phyloP scores from a whole-genome alignment of 768 basidiomycete species.

The Trichaptum fuscoviolaceum region DNA sequence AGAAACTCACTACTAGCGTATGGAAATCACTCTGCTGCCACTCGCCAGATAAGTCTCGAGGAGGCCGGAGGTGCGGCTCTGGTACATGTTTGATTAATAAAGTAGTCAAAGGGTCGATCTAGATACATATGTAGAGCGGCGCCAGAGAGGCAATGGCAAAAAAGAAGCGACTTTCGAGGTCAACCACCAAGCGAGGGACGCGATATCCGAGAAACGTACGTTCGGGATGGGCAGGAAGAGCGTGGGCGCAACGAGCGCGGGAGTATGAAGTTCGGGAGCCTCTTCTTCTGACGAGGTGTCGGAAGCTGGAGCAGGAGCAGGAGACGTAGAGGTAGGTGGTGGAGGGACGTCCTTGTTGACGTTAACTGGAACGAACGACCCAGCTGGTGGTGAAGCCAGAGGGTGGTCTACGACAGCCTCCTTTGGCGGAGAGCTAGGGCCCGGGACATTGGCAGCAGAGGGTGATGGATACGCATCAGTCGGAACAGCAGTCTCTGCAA shows the following conservation, averaged over 20 bases:
- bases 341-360: slow-evolving; percentile 54
- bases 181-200: slow-evolving; percentile 58
- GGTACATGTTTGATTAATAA: slow-evolving; percentile 80
- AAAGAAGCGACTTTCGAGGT: slow-evolving; percentile 25
- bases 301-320: slow-evolving; percentile 13
- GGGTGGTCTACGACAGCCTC: slow-evolving; percentile 1
- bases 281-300: slow-evolving; percentile 41
- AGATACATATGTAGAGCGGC: slow-evolving; percentile 3
- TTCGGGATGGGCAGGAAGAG: slow-evolving; percentile 90
- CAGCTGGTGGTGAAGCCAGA: slow-evolving; percentile 16
- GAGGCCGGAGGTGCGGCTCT: slow-evolving; percentile 68
- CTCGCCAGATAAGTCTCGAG: slow-evolving; percentile 68
- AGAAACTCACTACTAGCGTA: slow-evolving; percentile 66
- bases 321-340: slow-evolving; percentile 25
- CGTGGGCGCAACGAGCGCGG: slow-evolving; percentile 62
- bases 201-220: slow-evolving; percentile 58
- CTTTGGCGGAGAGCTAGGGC: not conserved
- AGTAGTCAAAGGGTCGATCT: slow-evolving; percentile 82
- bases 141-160: slow-evolving; percentile 6
- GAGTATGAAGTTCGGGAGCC: slow-evolving; percentile 56
- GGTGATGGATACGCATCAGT: slow-evolving; percentile 27
- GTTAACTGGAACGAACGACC: slow-evolving; percentile 27
- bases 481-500: slow-evolving; percentile 39
- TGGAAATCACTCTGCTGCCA: slow-evolving; percentile 71
- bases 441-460: slow-evolving; percentile 3